These are phyloP conservation scores for Paramecium bursaria DNA, from an alignment of 73 alveolate genomes.

Conservation along the genomic window DNA sequence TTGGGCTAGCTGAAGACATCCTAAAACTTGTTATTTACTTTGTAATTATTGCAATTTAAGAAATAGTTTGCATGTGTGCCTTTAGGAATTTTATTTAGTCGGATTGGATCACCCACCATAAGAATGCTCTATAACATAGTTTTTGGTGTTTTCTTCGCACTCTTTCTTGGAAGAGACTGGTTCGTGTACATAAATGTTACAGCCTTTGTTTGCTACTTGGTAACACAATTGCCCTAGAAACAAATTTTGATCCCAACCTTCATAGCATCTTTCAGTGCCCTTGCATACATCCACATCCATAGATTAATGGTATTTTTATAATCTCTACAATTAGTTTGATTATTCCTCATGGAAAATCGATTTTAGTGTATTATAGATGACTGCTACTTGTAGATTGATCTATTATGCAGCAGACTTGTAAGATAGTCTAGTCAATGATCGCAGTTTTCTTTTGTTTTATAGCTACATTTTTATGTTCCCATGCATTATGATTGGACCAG, in stretches of 20 bases:
- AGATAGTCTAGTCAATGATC: not conserved
- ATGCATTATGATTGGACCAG: constrained; percentile 35
- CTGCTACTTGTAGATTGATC: constrained; percentile 1
- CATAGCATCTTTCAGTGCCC: too few relatives aligned
- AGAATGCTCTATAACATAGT: too few relatives aligned
- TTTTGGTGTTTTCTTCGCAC: too few relatives aligned
- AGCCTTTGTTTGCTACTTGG: too few relatives aligned
- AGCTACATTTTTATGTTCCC: not conserved
- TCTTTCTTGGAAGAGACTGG: too few relatives aligned
- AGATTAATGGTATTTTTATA: too few relatives aligned
- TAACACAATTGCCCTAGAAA: too few relatives aligned
- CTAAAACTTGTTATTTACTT: constrained; percentile 30
- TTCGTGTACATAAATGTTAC: too few relatives aligned
- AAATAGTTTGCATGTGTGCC: constrained; percentile 14
- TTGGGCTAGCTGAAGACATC: constrained; percentile 13
- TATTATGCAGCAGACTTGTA: constrained; percentile 18
- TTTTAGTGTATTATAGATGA: not conserved
- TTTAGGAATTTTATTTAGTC: constrained; percentile 13
- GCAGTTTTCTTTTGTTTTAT: not conserved
- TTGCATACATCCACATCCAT: too few relatives aligned
- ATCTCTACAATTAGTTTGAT: constrained; percentile 7
- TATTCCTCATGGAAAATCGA: constrained; percentile 30
- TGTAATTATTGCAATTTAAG: constrained; percentile 7
- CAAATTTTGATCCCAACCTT: too few relatives aligned
- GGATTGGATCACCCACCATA: too few relatives aligned